A percentile compares a stretch with the other conserved stretches of the same genome.
Evolutionary conservation across 305 asterid genomes (phyloP).

Genomic region (Solanum chacoense): DNA sequence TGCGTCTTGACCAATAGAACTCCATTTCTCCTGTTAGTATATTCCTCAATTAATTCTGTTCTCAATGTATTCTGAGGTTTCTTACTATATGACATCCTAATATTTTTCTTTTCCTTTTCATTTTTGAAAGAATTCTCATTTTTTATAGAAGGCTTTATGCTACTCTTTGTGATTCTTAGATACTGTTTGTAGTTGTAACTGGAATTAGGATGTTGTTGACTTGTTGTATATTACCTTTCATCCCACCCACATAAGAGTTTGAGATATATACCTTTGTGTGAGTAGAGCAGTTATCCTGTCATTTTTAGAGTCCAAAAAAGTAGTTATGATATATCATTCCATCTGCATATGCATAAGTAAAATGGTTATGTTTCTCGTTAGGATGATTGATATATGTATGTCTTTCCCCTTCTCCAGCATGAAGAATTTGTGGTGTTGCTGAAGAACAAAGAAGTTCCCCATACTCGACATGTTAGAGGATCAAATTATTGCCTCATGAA

Average conservation of each 20-base stretch:
- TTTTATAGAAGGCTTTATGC: neutral
- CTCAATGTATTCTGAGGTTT: neutral
- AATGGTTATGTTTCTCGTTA: neutral
- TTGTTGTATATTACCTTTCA: neutral
- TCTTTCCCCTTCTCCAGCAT: slow-evolving; percentile 29
- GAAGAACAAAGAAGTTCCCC: slow-evolving; percentile 58
- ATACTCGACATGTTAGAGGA: slow-evolving; percentile 78
- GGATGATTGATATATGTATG: neutral
- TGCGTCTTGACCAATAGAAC: neutral
- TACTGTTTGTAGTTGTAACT: neutral
- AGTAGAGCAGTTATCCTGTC: neutral
- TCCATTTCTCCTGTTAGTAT: neutral
- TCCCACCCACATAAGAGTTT: neutral
- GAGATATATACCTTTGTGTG: neutral
- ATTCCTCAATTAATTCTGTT: neutral
- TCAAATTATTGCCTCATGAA: slow-evolving; percentile 85
- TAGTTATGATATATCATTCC: neutral
- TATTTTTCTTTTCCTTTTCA: neutral
- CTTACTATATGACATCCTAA: neutral
- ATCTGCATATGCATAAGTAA: neutral
- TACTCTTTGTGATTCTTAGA: neutral
- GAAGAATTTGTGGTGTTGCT: slow-evolving; percentile 70
- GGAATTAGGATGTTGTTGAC: neutral
- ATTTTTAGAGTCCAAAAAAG: neutral
- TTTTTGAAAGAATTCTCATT: neutral